Conservation (phyloP, 495 filamentous ascomycete genomes). For the Bacidia rubella region DNA sequence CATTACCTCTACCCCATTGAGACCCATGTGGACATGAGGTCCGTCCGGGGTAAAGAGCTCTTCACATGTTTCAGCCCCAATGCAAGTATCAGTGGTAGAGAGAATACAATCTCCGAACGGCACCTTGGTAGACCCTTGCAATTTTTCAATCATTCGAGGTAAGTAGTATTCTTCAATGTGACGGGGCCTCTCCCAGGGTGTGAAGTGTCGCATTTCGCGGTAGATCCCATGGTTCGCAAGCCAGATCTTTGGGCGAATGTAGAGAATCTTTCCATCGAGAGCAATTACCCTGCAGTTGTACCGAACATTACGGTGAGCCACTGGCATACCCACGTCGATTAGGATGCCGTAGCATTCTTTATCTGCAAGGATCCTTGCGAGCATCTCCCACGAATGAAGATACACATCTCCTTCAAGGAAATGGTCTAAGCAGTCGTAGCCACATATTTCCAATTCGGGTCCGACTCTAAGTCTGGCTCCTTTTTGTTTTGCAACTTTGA, state of each 20-base stretch:
- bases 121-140: not conserved
- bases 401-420: slow-evolving; percentile 29
- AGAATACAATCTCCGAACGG: not conserved
- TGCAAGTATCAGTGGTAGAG: not conserved
- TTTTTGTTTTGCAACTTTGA: slow-evolving; percentile 51
- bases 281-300: slow-evolving; percentile 66
- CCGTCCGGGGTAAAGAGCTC: slow-evolving; percentile 61
- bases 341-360: slow-evolving; percentile 59
- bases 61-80: no score
- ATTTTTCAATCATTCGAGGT: slow-evolving; percentile 40
- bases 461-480: slow-evolving; percentile 64
- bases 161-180: slow-evolving; percentile 62
- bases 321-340: slow-evolving; percentile 61
- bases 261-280: slow-evolving; percentile 51
- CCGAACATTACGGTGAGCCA: slow-evolving; percentile 35
- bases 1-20: not conserved
- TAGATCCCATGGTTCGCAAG: slow-evolving; percentile 73
- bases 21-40: slow-evolving; percentile 24
- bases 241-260: slow-evolving; percentile 74
- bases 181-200: slow-evolving; percentile 44
- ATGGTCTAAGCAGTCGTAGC: slow-evolving; percentile 64
- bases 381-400: slow-evolving; percentile 60
- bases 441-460: slow-evolving; percentile 56
- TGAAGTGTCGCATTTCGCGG: slow-evolving; percentile 59
- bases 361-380: slow-evolving; percentile 50